These are phyloP conservation scores for Paxillus involutus DNA, from an alignment of 768 basidiomycete species.

Conservation along the genomic window DNA sequence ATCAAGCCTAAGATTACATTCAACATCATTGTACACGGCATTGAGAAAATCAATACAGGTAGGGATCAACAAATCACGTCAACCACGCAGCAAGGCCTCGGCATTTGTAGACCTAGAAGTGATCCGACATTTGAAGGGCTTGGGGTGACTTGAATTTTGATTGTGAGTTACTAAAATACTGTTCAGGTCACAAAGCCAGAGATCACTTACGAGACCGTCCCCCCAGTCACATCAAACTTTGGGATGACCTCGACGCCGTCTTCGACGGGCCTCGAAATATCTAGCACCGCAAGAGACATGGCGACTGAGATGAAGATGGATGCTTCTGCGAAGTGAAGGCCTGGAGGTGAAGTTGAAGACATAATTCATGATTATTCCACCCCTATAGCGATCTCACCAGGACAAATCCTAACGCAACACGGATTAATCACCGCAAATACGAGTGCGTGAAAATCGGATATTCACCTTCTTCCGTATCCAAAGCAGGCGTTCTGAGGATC, in stretches of 20 bases:
- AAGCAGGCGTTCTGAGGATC: conserved; percentile 19
- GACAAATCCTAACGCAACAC: conserved; percentile 12
- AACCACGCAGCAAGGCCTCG: conserved; percentile 3
- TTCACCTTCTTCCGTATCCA: conserved; percentile 32
- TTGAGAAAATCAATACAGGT: too few species aligned
- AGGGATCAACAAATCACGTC: too few species aligned
- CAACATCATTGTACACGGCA: too few species aligned
- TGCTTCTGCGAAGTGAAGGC: conserved; percentile 28
- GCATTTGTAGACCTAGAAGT: conserved; percentile 50
- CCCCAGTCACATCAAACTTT: conserved; percentile 40
- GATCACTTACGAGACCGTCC: conserved; percentile 42
- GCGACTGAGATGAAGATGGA: conserved; percentile 27
- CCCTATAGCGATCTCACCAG: conserved; percentile 8
- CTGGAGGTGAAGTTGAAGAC: conserved; percentile 9
- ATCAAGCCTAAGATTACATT: too few species aligned
- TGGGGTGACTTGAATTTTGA: conserved; percentile 38
- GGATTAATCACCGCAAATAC: not conserved
- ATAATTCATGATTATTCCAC: not conserved
- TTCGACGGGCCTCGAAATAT: conserved; percentile 40
- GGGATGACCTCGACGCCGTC: conserved; percentile 44
- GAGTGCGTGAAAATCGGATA: not conserved
- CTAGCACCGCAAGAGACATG: conserved; percentile 44
- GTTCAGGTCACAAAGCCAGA: too few species aligned
- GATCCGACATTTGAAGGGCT: conserved; percentile 54
- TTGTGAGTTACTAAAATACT: not conserved